Evolutionary conservation across 495 filamentous ascomycete species (phyloP).

Genomic region (Clohesyomyces aquaticus): DNA sequence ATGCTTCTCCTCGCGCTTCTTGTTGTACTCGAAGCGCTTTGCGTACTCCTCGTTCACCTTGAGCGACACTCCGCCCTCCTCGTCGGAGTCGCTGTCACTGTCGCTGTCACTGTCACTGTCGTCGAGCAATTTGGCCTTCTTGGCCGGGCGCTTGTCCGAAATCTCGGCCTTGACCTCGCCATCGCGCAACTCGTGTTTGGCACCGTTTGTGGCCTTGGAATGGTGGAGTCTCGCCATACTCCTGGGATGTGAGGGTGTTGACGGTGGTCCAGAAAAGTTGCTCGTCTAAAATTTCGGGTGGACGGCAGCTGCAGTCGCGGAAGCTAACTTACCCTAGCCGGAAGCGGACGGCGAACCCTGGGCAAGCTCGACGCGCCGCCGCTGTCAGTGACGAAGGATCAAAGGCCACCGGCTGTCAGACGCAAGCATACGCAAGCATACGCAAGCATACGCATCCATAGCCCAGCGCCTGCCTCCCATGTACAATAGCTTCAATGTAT

Average conservation of each 20-base stretch:
- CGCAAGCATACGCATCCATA: not conserved
- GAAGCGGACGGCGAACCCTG: not conserved
- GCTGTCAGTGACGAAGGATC: not conserved
- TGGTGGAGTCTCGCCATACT: not conserved
- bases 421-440: not conserved
- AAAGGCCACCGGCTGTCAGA: not conserved
- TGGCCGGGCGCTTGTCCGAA: constrained; percentile 36
- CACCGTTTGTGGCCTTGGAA: not conserved
- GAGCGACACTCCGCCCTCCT: constrained; percentile 54
- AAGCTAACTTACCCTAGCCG: constrained; percentile 16
- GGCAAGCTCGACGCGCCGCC: not conserved
- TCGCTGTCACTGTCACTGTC: constrained; percentile 38
- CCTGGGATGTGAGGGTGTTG: not conserved
- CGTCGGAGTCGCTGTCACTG: constrained; percentile 55
- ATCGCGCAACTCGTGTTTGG: not conserved
- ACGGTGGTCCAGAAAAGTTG: not conserved
- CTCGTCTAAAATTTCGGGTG: constrained; percentile 18
- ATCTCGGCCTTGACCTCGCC: too few relatives aligned
- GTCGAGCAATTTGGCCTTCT: constrained; percentile 43
- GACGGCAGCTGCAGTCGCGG: too few relatives aligned
- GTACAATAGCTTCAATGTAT: constrained; percentile 29
- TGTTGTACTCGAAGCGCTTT: constrained; percentile 89
- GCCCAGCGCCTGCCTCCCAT: not conserved
- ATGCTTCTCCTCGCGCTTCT: constrained; percentile 89
- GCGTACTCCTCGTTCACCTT: constrained; percentile 93